A percentile compares a stretch with the other conserved stretches of the same genome.
These are phyloP conservation scores for Phycomyces nitens DNA, from an alignment of 192 early-diverging fungal genomes.

Conservation along the genomic window DNA sequence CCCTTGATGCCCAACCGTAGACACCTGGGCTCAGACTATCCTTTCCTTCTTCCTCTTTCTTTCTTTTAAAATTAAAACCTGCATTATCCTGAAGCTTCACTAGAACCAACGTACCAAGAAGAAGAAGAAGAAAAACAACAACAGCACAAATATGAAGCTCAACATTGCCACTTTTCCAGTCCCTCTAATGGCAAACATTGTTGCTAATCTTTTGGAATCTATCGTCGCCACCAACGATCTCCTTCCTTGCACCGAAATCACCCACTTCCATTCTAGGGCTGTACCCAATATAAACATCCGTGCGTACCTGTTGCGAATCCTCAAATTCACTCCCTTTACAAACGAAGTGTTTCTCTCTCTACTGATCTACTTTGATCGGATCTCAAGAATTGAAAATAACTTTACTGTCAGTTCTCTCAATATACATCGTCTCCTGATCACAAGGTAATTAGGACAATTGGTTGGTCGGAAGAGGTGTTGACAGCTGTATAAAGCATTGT, in stretches of 20 bases:
- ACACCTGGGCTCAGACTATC: too few relatives aligned
- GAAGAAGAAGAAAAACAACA: not conserved
- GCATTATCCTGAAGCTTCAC: too few relatives aligned
- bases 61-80: too few relatives aligned
- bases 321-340: constrained; percentile 62
- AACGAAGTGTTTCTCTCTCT: constrained; percentile 65
- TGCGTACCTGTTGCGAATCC: constrained; percentile 65
- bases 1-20: too few relatives aligned
- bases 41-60: too few relatives aligned
- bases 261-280: constrained; percentile 68
- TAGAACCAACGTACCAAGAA: not conserved
- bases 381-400: constrained; percentile 48
- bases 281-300: constrained; percentile 62
- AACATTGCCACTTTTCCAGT: constrained; percentile 48
- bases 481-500: constrained; percentile 43
- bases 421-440: constrained; percentile 66
- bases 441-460: constrained; percentile 15
- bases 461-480: not conserved
- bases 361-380: constrained; percentile 69
- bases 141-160: constrained; percentile 9
- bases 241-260: constrained; percentile 34
- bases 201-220: constrained; percentile 46
- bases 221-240: constrained; percentile 48
- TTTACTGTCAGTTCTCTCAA: constrained; percentile 63
- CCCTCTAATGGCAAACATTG: constrained; percentile 43